Evolutionary conservation across 1,139 yeast species (phyloP).

Genomic region (Groenewaldozyma sp.): DNA sequence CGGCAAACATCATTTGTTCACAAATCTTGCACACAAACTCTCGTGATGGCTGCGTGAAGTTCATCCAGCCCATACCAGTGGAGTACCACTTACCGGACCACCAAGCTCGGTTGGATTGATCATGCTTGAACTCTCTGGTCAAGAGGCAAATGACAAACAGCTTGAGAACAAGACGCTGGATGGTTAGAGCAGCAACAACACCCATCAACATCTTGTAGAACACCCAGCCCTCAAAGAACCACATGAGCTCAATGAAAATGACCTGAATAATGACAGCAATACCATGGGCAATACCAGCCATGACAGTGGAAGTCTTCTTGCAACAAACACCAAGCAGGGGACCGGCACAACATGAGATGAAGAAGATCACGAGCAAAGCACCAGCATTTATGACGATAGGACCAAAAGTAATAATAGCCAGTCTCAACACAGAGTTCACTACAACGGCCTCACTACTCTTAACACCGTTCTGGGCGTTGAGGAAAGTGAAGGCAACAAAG

Average conservation of each 20-base stretch:
- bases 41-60: constrained; percentile 93
- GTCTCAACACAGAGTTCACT: constrained; percentile 77
- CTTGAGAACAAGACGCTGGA: constrained; percentile 85
- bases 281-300: constrained; percentile 97
- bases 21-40: constrained; percentile 91
- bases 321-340: constrained; percentile 93
- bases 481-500: constrained; percentile 83
- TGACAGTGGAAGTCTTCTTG: constrained; percentile 94
- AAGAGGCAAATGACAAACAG: constrained; percentile 66
- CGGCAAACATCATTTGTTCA: constrained; percentile 93
- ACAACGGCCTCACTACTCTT: constrained; percentile 34
- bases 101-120: constrained; percentile 94
- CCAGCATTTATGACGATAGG: constrained; percentile 91
- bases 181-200: constrained; percentile 70
- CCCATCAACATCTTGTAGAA: constrained; percentile 86
- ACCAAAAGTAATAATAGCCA: constrained; percentile 80
- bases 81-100: constrained; percentile 99
- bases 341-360: constrained; percentile 93
- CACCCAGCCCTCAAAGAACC: constrained; percentile 92
- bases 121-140: constrained; percentile 97
- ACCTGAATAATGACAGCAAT: constrained; percentile 80
- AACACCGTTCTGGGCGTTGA: constrained; percentile 97
- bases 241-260: constrained; percentile 84
- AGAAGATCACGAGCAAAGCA: constrained; percentile 49
- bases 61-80: constrained; percentile 89